Conservation (phyloP, 768 basidiomycete species). For the Naganishia kalamii region DNA sequence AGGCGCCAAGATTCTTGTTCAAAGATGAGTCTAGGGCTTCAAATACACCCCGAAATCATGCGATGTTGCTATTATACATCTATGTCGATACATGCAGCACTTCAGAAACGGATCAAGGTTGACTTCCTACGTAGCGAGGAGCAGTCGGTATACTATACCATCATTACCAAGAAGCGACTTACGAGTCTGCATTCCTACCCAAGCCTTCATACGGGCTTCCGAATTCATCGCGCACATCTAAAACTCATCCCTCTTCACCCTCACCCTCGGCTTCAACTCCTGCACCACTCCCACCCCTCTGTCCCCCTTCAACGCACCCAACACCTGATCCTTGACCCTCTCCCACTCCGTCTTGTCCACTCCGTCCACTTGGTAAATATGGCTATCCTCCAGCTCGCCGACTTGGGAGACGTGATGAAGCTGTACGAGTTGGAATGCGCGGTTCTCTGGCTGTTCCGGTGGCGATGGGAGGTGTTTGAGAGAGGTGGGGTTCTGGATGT, state of each 20-base stretch:
- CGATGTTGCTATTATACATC: too few species aligned
- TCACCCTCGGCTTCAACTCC: conserved; percentile 12
- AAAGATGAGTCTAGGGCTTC: too few species aligned
- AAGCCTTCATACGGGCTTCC: too few species aligned
- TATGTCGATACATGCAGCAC: too few species aligned
- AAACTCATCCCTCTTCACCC: conserved; percentile 20
- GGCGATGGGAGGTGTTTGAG: not conserved
- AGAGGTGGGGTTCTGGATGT: conserved; percentile 6
- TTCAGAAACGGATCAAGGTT: too few species aligned
- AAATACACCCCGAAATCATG: too few species aligned
- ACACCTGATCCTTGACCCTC: conserved; percentile 13
- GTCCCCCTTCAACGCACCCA: conserved; percentile 5
- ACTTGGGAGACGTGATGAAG: conserved; percentile 18
- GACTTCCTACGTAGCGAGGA: too few species aligned
- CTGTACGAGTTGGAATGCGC: not conserved
- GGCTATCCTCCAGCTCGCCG: conserved; percentile 17
- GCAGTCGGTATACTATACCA: too few species aligned
- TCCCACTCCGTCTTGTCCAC: conserved; percentile 19
- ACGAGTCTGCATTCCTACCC: not conserved
- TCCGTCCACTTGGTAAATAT: conserved; percentile 18
- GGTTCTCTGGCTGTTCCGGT: not conserved
- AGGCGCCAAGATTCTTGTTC: too few species aligned
- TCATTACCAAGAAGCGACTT: too few species aligned
- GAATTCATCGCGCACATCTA: not conserved
- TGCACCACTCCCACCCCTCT: conserved; percentile 11